Conservation (phyloP, 2,329 filamentous ascomycete species). For the Alternaria triticina region DNA sequence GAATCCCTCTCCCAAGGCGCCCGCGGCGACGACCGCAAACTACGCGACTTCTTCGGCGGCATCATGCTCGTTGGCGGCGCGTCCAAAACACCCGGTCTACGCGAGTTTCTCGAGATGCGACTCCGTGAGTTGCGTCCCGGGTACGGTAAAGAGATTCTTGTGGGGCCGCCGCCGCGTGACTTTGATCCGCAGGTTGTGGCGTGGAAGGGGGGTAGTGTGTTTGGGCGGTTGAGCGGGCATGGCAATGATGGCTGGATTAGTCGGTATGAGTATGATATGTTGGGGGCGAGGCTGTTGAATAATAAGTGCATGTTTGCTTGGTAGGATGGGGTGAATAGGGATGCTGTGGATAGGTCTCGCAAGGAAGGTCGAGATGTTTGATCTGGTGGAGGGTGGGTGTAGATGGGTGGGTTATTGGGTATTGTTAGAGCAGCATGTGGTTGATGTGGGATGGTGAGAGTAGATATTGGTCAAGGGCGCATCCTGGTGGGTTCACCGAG, state of each 20-base stretch:
- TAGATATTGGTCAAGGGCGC: background rate
- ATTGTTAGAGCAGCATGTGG: background rate
- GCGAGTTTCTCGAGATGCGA: slow-evolving; percentile 81
- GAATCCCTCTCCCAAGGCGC: slow-evolving; percentile 87
- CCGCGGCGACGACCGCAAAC: slow-evolving; percentile 88
- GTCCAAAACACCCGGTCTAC: slow-evolving; percentile 68
- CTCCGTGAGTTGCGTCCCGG: slow-evolving; percentile 69
- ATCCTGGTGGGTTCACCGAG: background rate
- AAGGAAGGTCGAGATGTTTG: background rate
- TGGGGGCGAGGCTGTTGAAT: slow-evolving; percentile 78
- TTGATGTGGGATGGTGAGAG: background rate
- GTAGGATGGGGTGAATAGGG: slow-evolving; percentile 23
- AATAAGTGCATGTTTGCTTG: slow-evolving; percentile 52
- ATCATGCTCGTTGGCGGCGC: slow-evolving; percentile 50
- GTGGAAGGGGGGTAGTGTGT: slow-evolving; percentile 98
- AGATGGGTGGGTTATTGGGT: background rate
- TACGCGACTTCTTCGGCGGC: slow-evolving; percentile 73
- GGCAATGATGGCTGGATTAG: slow-evolving; percentile 94
- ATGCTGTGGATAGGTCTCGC: background rate
- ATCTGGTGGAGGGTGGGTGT: background rate
- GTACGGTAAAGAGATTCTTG: slow-evolving; percentile 71
- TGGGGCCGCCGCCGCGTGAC: slow-evolving; percentile 78
- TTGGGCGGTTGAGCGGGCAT: slow-evolving; percentile 81
- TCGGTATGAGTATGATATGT: slow-evolving; percentile 82
- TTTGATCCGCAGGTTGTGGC: slow-evolving; percentile 96